phyloP scores from a whole-genome alignment of 805 yeast species.

The Candida germanica region DNA sequence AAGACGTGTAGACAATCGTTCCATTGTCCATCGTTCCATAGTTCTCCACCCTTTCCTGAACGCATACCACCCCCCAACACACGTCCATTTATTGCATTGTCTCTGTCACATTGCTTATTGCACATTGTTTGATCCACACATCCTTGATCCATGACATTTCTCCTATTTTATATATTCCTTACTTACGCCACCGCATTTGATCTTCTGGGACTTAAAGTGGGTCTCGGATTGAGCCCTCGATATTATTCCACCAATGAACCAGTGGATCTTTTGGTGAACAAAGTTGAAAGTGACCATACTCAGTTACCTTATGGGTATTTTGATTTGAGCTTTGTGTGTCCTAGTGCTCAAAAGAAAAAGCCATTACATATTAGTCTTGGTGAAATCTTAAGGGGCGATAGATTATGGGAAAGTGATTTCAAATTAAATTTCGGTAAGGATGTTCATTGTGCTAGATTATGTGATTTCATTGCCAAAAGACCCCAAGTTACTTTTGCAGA shows the following conservation, averaged over 20 bases:
- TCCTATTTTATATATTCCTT: background rate
- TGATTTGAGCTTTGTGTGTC: slow-evolving; percentile 78
- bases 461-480: slow-evolving; percentile 60
- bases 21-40: too few species aligned
- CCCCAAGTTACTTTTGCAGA: slow-evolving; percentile 54
- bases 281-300: slow-evolving; percentile 73
- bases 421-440: slow-evolving; percentile 63
- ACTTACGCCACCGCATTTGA: slow-evolving; percentile 4
- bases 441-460: slow-evolving; percentile 59
- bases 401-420: slow-evolving; percentile 74
- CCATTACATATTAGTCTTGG: slow-evolving; percentile 69
- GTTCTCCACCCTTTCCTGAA: too few species aligned
- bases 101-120: too few species aligned
- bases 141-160: too few species aligned
- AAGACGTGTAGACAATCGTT: too few species aligned
- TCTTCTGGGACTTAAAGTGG: slow-evolving; percentile 1
- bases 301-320: slow-evolving; percentile 76
- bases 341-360: slow-evolving; percentile 50
- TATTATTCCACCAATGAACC: slow-evolving; percentile 49
- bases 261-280: slow-evolving; percentile 70
- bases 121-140: too few species aligned
- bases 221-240: slow-evolving; percentile 10
- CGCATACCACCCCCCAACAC: too few species aligned
- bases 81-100: too few species aligned
- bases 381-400: slow-evolving; percentile 76